Evolutionary conservation across 257 asterid genomes (phyloP).

Genomic region (Pogostemon cablin): DNA sequence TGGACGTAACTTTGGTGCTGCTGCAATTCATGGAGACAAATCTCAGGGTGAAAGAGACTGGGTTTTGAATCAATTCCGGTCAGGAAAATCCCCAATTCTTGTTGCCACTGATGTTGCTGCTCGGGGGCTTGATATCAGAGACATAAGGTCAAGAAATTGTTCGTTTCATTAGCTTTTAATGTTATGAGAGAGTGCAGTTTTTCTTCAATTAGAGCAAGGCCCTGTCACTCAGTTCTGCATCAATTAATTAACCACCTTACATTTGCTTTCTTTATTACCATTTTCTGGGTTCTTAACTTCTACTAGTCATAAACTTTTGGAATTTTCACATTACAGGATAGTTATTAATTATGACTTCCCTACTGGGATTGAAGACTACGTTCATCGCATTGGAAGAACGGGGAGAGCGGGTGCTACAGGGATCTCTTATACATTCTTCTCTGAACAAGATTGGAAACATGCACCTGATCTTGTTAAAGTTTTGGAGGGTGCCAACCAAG

Average conservation of each 20-base stretch:
- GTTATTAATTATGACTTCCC: slow-evolving; percentile 90
- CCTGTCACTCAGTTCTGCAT: slow-evolving; percentile 1
- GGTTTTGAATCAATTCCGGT: slow-evolving; percentile 88
- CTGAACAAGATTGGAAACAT: slow-evolving; percentile 93
- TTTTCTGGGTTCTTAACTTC: background rate
- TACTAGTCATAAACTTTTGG: slow-evolving; percentile 1
- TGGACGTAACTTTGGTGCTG: slow-evolving; percentile 89
- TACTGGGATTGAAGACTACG: slow-evolving; percentile 94
- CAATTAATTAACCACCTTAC: background rate
- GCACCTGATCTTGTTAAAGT: slow-evolving; percentile 86
- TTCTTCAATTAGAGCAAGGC: background rate
- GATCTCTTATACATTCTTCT: slow-evolving; percentile 76
- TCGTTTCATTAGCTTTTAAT: slow-evolving; percentile 6
- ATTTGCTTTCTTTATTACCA: background rate
- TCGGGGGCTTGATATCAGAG: slow-evolving; percentile 90
- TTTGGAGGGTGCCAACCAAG: slow-evolving; percentile 94
- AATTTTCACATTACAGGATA: slow-evolving; percentile 52
- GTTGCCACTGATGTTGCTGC: slow-evolving; percentile 99
- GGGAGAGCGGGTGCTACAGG: slow-evolving; percentile 99
- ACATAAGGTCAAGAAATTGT: slow-evolving; percentile 62
- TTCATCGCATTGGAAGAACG: slow-evolving; percentile 96
- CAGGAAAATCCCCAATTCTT: slow-evolving; percentile 81
- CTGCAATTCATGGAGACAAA: slow-evolving; percentile 98
- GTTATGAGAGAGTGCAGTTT: background rate
- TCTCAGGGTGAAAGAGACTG: slow-evolving; percentile 92